Conservation (phyloP, 78 protist species). For the Tieghemostelium lacteum region DNA sequence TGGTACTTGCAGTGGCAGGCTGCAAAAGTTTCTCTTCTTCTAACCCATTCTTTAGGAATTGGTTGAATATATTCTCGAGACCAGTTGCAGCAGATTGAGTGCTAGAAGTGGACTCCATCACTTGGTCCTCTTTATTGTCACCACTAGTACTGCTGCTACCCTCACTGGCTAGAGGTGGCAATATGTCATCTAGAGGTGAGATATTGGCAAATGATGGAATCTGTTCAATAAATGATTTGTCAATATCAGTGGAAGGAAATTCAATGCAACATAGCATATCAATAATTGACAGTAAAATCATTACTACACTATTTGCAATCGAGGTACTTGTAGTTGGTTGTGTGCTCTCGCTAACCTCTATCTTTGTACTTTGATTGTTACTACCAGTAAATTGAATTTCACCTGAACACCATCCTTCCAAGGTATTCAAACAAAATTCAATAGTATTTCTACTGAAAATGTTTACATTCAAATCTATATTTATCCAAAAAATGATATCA, state of each 20-base stretch:
- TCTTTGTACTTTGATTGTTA: background rate
- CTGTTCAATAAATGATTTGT: conserved; percentile 22
- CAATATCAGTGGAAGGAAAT: conserved; percentile 36
- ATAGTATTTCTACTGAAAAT: conserved; percentile 49
- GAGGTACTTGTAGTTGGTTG: background rate
- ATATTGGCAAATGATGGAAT: conserved; percentile 49
- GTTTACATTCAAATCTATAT: background rate
- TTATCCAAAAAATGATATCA: background rate
- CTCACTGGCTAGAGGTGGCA: background rate
- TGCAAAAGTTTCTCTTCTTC: background rate
- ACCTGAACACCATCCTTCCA: conserved; percentile 55
- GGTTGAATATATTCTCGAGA: background rate
- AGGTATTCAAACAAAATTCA: conserved; percentile 21
- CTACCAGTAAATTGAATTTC: background rate
- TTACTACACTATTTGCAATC: background rate
- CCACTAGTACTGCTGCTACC: background rate
- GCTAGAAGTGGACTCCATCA: background rate
- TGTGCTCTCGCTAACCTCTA: background rate
- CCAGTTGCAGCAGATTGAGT: background rate
- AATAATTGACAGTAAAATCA: conserved; percentile 33
- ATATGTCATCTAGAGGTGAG: background rate
- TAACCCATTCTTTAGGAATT: conserved; percentile 20
- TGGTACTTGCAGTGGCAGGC: background rate
- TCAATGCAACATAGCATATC: conserved; percentile 77
- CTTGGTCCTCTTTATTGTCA: background rate